phyloP scores from a whole-genome alignment of 805 yeast species.

The Isabelozyma gotoi region DNA sequence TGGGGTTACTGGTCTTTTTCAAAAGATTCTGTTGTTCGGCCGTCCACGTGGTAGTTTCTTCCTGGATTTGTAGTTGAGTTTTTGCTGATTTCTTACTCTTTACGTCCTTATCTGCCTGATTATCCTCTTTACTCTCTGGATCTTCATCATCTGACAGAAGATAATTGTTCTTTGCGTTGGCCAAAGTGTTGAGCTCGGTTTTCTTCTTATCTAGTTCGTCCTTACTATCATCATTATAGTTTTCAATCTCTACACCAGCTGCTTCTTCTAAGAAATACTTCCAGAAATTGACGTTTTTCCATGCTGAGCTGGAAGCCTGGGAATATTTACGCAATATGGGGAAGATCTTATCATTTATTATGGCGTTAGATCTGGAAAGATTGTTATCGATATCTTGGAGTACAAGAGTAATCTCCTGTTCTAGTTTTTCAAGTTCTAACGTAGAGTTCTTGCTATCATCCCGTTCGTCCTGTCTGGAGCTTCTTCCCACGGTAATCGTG shows the following conservation, averaged over 20 bases:
- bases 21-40: conserved; percentile 19
- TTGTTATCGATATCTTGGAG: conserved; percentile 80
- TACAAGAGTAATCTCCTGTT: conserved; percentile 74
- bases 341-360: conserved; percentile 64
- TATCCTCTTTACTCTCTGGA: conserved; percentile 8
- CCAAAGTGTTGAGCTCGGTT: conserved; percentile 20
- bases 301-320: conserved; percentile 54
- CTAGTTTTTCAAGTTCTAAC: conserved; percentile 58
- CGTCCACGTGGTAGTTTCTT: conserved; percentile 37
- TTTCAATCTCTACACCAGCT: conserved; percentile 61
- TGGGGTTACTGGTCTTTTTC: conserved; percentile 1
- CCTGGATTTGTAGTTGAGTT: conserved; percentile 17
- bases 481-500: conserved; percentile 12
- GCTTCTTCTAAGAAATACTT: conserved; percentile 75
- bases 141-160: conserved; percentile 17
- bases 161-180: conserved; percentile 14
- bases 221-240: conserved; percentile 23
- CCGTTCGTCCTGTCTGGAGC: conserved; percentile 4
- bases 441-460: conserved; percentile 19
- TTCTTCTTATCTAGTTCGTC: conserved; percentile 37
- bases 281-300: conserved; percentile 72
- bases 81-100: conserved; percentile 12
- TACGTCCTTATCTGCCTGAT: background rate
- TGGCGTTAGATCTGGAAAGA: conserved; percentile 63
- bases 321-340: conserved; percentile 68